Base-by-base conservation (phyloP, 768 basidiomycete genomes). In the Saitozyma sp. region DNA sequence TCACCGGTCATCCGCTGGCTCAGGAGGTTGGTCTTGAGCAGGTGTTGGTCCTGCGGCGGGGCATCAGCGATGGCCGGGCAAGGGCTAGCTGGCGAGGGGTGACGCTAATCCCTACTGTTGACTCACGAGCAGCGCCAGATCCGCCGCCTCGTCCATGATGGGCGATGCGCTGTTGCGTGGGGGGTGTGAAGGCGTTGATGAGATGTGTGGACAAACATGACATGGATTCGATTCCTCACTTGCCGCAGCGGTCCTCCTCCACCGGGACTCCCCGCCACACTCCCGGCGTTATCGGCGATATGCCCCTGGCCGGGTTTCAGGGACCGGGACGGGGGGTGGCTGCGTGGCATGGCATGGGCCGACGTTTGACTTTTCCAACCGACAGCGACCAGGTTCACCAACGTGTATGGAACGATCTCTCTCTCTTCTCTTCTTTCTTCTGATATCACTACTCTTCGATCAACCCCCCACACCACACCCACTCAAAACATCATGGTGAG, bases 131-230 rank as follows among this genome's bases (percentile, higher is more conserved):
- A 78, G 56, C 13, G 73, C 77, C 19, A 78, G 57, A 61, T 78
- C 77, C 16, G 77, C 73, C 58, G 76, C 75, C 55, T 78, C 77
- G 57, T 78, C 75, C 77, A 78, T 78, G 20, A 1, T 59, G 52
- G 6, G 13, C 45, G 45, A 46, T 46, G 13, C n/a, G 45, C 45
- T 46, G 13, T 13, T 46, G 45, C 45, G 45, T 2, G 45, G 45
- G 29, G 2, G 29, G 5, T 29, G 29, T 5, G 29, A 29, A 5
- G 29, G 29, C 29, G 29, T 29, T 29, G 29, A 29, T 29, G 29
- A 29, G 29, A 29, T 29, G 29, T 29, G 29, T 29, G 29, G 29
- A 29, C 29, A 29, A 29, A 29, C 29, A 29, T 29, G 29, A 29
- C 29, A 29, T 29, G 29, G 29, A 29, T 29, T 29, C 29, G n/a